phyloP scores from a whole-genome alignment of 2,329 filamentous ascomycete genomes.

The Fusarium phyllophilum region DNA sequence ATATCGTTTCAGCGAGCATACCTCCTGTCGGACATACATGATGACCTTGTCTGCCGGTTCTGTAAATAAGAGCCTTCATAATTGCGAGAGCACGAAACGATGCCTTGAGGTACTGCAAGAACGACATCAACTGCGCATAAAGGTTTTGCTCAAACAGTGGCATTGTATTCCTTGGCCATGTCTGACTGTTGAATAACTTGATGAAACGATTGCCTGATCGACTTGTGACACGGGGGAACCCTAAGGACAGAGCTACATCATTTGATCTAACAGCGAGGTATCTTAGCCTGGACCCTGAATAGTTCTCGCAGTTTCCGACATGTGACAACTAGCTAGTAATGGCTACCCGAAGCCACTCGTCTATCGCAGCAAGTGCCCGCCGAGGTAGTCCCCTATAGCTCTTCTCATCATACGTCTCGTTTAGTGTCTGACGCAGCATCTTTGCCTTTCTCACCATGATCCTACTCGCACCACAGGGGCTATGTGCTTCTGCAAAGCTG shows the following conservation, averaged over 20 bases:
- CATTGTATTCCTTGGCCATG: neutral
- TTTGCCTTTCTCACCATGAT: slow-evolving; percentile 39
- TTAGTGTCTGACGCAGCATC: slow-evolving; percentile 36
- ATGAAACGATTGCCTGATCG: neutral
- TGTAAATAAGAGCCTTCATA: neutral
- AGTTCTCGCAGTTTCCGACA: neutral
- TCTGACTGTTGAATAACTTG: no score
- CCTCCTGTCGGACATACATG: no score
- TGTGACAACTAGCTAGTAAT: neutral
- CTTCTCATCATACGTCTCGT: slow-evolving; percentile 43
- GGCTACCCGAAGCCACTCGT: slow-evolving; percentile 45
- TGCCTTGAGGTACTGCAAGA: neutral
- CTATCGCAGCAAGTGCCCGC: slow-evolving; percentile 32
- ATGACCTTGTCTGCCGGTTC: neutral
- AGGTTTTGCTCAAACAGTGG: neutral
- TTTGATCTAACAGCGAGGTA: no score
- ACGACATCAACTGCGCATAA: neutral
- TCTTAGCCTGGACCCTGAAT: neutral
- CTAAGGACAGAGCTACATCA: neutral
- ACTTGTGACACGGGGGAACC: neutral
- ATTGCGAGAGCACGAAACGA: neutral
- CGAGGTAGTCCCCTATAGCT: slow-evolving; percentile 42
- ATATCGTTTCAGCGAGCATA: neutral
- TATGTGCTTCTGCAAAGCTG: slow-evolving; percentile 25
- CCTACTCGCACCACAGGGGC: slow-evolving; percentile 18